These are phyloP conservation scores for Asterophora parasitica DNA, from an alignment of 768 basidiomycete genomes.

Conservation along the genomic window DNA sequence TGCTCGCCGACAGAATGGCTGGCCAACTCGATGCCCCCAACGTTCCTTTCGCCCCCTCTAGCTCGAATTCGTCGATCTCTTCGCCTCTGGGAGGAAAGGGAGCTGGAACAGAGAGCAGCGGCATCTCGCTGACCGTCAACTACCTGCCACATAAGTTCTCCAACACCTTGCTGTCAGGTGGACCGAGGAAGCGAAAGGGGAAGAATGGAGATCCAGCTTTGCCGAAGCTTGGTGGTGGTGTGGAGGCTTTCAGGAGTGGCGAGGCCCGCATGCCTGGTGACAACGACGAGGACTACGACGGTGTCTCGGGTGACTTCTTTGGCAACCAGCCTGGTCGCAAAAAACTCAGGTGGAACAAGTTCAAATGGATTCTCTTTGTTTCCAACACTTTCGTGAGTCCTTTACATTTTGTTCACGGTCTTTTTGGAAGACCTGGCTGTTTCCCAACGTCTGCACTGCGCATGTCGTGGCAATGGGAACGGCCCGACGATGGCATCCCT, in stretches of 20 bases:
- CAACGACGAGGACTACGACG: slow-evolving; percentile 54
- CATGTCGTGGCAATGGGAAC: no score
- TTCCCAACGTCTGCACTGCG: no score
- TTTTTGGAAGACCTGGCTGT: no score
- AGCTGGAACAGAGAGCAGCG: slow-evolving; percentile 10
- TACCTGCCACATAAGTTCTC: slow-evolving; percentile 76
- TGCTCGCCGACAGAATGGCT: slow-evolving; percentile 12
- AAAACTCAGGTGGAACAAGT: slow-evolving; percentile 70
- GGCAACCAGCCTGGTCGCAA: slow-evolving; percentile 34
- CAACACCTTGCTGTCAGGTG: slow-evolving; percentile 34
- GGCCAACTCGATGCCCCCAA: slow-evolving; percentile 18
- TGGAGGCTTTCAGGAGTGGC: slow-evolving; percentile 57
- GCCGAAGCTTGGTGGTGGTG: slow-evolving; percentile 65
- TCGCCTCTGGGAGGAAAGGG: slow-evolving; percentile 9
- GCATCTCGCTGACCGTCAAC: slow-evolving; percentile 50
- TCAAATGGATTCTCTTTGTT: slow-evolving; percentile 73
- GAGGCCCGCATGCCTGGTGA: slow-evolving; percentile 48
- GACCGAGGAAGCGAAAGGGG: slow-evolving; percentile 33
- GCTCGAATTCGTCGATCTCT: slow-evolving; percentile 8
- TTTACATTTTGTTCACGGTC: background rate
- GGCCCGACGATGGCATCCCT: no score
- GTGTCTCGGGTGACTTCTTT: slow-evolving; percentile 37
- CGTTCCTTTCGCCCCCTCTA: slow-evolving; percentile 14
- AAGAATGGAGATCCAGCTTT: slow-evolving; percentile 26
- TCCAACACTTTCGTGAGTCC: slow-evolving; percentile 45